A percentile compares a stretch with the other conserved stretches of the same genome.
Evolutionary conservation across 2,329 filamentous ascomycete species (phyloP).

Genomic region (Helotiales sp.): DNA sequence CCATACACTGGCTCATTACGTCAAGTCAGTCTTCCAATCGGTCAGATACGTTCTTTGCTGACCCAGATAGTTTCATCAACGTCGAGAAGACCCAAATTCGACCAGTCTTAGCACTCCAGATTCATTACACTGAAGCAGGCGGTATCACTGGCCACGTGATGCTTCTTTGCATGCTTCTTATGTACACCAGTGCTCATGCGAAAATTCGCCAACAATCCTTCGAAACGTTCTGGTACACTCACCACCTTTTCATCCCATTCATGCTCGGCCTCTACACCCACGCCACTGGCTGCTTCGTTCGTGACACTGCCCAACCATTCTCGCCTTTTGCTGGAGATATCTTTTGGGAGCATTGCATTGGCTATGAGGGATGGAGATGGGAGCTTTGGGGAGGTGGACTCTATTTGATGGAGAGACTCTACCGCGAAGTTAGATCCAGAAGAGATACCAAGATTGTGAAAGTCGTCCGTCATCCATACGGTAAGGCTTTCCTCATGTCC

Average conservation of each 20-base stretch:
- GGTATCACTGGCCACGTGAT: conserved; percentile 96
- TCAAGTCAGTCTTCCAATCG: conserved; percentile 67
- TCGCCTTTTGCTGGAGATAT: conserved; percentile 81
- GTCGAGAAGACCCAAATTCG: conserved; percentile 85
- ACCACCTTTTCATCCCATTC: conserved; percentile 98
- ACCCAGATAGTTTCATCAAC: conserved; percentile 77
- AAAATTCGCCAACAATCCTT: conserved; percentile 96
- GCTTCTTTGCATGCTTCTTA: conserved; percentile 98
- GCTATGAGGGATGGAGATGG: conserved; percentile 97
- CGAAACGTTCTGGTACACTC: conserved; percentile 99
- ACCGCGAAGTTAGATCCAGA: conserved; percentile 83
- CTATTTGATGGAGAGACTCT: conserved; percentile 85
- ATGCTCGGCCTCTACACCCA: conserved; percentile 93
- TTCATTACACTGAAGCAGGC: conserved; percentile 86
- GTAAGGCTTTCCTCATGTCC: conserved; percentile 46
- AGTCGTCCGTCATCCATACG: conserved; percentile 93
- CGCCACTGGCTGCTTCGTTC: conserved; percentile 93
- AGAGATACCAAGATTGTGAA: conserved; percentile 87
- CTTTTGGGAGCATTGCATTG: conserved; percentile 93
- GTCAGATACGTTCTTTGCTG: not conserved
- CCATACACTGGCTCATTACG: conserved; percentile 82
- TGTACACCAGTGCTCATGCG: conserved; percentile 93
- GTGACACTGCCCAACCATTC: conserved; percentile 68
- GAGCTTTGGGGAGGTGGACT: conserved; percentile 83
- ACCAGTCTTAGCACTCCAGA: conserved; percentile 77